Base-by-base conservation (phyloP, 306 rosid species). In the Pterocarpus santalinus region DNA sequence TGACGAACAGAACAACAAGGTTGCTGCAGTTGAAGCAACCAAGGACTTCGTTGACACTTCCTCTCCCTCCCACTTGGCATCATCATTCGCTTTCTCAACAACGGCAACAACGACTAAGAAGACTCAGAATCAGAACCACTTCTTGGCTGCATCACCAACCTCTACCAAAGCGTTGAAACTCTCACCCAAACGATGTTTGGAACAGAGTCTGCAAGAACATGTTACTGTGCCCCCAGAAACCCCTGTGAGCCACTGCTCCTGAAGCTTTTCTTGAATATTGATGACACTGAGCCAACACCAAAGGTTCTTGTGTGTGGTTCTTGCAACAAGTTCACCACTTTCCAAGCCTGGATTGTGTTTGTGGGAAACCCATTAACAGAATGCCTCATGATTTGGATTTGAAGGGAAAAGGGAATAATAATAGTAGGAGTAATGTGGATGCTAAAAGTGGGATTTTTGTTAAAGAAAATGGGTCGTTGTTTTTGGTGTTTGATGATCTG, bases 401-500 rank as follows among this genome's bases (percentile, higher is more conserved):
- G 13, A 13, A 41, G 35, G 58, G 65, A 4, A 33, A n/a, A 5
- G 6, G 6, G 16, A 52, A 2, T 7, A 10, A 46, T 46, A 46
- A 7, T 46, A 46, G 5, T 46, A 16, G 5, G 28, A 22, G 4
- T 4, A 58, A 5, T 43, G 62, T 12, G 13, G 67, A 1, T 14
- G 57, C 1, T 0, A 9, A 14, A 22, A 12, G 22, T 66, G 85
- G 80, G 3, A 71, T 74, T 10, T 81, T 81, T 74, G 85, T 74
- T n/a, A 14, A n/a, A 7, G 64, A 79, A 46, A 81, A 74, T 65
- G 76, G 80, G 47, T 74, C 76, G 0, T 0, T 55, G 71, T 81
- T 81, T 75, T 33, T 75, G 63, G 85, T 81, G 4, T 74, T 46
- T 43, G 85, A 81, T 66, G 85, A 81, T 81, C 61, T 81, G 51